These are phyloP conservation scores for Phlebopus sp. DNA, from an alignment of 1,284 basidiomycete genomes.

Conservation along the genomic window DNA sequence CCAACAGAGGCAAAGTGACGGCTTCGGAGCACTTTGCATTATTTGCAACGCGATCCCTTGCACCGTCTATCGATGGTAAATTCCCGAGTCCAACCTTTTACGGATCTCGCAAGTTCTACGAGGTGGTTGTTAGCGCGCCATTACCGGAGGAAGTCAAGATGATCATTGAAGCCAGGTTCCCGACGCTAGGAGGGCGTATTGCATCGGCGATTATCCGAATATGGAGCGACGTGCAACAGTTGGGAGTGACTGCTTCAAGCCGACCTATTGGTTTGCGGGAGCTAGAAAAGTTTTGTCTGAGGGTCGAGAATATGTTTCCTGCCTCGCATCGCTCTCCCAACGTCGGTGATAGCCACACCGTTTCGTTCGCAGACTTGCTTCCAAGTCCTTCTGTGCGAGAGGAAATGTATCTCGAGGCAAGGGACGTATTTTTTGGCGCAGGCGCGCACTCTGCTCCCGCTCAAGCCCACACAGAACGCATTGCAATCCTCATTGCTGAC, in stretches of 20 bases:
- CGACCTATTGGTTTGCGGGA: conserved; percentile 79
- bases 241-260: conserved; percentile 51
- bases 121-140: conserved; percentile 65
- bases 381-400: conserved; percentile 83
- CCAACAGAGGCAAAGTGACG: conserved; percentile 64
- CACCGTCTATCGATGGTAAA: conserved; percentile 39
- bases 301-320: conserved; percentile 67
- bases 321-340: conserved; percentile 45
- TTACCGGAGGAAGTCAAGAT: conserved; percentile 61
- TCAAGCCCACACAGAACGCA: conserved; percentile 46
- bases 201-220: conserved; percentile 53
- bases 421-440: conserved; percentile 90
- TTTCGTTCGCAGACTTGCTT: conserved; percentile 39
- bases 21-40: conserved; percentile 76
- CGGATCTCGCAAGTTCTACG: conserved; percentile 78
- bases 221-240: conserved; percentile 55
- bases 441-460: conserved; percentile 55
- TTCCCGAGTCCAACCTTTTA: conserved; percentile 68
- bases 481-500: conserved; percentile 56
- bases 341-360: conserved; percentile 31
- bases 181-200: conserved; percentile 50
- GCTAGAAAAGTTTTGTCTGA: conserved; percentile 83
- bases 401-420: conserved; percentile 86
- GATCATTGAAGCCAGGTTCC: conserved; percentile 70
- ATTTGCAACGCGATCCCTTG: conserved; percentile 76